Evolutionary conservation across 257 asterid species (phyloP).

Genomic region (Solanum neorickii): DNA sequence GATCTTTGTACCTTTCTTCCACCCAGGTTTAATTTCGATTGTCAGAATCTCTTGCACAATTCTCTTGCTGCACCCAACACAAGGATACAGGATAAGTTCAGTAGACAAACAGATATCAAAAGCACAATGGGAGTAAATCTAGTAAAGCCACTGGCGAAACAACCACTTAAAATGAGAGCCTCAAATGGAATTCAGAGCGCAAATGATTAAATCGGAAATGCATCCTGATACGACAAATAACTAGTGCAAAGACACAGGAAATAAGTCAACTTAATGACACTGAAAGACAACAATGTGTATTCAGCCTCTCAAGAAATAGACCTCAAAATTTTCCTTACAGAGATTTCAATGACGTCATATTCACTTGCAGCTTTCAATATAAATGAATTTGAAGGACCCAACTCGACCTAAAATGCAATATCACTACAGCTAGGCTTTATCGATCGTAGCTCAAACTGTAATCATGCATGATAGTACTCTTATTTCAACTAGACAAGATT

Average conservation of each 20-base stretch:
- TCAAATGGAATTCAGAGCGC: not conserved
- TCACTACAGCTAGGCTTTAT: not conserved
- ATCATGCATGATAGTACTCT: not conserved
- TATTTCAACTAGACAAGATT: not conserved
- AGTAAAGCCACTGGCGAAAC: not conserved
- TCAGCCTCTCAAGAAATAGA: not conserved
- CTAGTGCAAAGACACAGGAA: not conserved
- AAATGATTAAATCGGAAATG: not conserved
- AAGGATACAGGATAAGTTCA: not conserved
- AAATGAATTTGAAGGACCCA: not conserved
- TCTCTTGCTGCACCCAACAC: slow-evolving; percentile 12
- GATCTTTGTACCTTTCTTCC: slow-evolving; percentile 46
- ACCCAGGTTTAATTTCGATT: slow-evolving; percentile 25
- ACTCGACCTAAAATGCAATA: not conserved
- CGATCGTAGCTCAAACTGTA: not conserved
- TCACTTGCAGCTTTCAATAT: not conserved
- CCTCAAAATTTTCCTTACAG: not conserved
- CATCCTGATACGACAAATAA: not conserved
- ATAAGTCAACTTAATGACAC: not conserved
- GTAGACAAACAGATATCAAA: not conserved
- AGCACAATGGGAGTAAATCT: not conserved
- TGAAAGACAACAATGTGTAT: not conserved
- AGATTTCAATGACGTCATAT: not conserved
- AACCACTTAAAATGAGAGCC: not conserved
- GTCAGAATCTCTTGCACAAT: slow-evolving; percentile 18